Base-by-base conservation (phyloP, 1,284 basidiomycete species). In the Mycosarcoma mackinlayi region DNA sequence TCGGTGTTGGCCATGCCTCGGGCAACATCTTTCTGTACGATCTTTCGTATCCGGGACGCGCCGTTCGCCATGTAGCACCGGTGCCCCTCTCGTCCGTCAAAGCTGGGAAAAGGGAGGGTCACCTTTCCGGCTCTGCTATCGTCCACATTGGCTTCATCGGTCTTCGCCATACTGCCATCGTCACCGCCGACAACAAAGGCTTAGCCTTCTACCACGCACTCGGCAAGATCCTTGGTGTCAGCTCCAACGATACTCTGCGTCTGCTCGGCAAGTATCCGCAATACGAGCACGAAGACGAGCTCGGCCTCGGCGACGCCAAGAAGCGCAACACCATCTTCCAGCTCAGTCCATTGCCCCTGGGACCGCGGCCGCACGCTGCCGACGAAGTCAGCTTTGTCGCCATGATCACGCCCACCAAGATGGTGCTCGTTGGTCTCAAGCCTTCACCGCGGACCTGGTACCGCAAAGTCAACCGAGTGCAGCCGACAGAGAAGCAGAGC, bases 151-250 rank as follows among this genome's bases (percentile, higher is more conserved):
- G 89, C 11, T 99, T 98, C 78, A 88, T 98, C n/a, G 93, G 93
- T 7, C 89, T 90, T 16, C 87, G 95, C 34, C 95, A 97, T 79
- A 98, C 96, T 1, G 94, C 93, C 3, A 88, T 98, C 48, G 89
- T 98, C 33, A 91, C 91, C 10, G 92, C 93, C 1, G 96, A 98
- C 81, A 92, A 94, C 61, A 85, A 88, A 64, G 96, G 96, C 0
- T 86, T 98, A 4, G 91, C 93, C 0, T 98, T 99, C 84, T 98
- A 93, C 83, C 95, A 98, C 83, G 92, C 91, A 51, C 85, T 99
- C 3, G 94, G 96, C 18, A 94, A 93, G 78, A 91, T 98, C 7
- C 86, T 98, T 18, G 97, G 97, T 65, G 91, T 99, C 14, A 93
- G 96, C 53, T 94, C 94, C 9, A 91, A 92, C 38, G 96, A 99